phyloP scores from a whole-genome alignment of 2,329 filamentous ascomycete genomes.

The Tolypocladium cylindrosporum region DNA sequence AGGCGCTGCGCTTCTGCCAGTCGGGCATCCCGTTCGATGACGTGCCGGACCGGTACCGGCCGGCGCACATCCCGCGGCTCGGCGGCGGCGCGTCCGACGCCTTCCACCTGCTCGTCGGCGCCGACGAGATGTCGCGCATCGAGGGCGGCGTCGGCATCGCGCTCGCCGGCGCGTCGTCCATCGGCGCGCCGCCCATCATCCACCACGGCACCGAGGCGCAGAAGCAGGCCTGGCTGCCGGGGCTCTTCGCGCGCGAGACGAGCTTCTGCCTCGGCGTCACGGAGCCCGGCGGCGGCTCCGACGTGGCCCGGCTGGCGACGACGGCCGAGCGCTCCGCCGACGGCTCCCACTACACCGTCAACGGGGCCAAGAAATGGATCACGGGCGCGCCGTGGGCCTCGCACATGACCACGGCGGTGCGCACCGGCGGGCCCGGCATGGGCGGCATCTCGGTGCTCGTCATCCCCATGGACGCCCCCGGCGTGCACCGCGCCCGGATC shows the following conservation, averaged over 20 bases:
- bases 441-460: conserved; percentile 47
- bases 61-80: conserved; percentile 14
- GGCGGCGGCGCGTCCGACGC: conserved; percentile 40
- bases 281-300: conserved; percentile 51
- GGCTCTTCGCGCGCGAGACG: conserved; percentile 46
- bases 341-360: conserved; percentile 52
- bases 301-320: conserved; percentile 54
- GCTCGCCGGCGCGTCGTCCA: conserved; percentile 48
- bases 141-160: conserved; percentile 47
- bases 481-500: conserved; percentile 42
- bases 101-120: conserved; percentile 44
- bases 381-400: conserved; percentile 51
- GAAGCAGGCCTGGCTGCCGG: conserved; percentile 45
- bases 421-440: conserved; percentile 44
- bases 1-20: conserved; percentile 23
- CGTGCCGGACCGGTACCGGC: conserved; percentile 26
- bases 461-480: conserved; percentile 38
- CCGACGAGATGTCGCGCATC: conserved; percentile 44
- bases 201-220: conserved; percentile 43
- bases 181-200: conserved; percentile 55
- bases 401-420: conserved; percentile 52
- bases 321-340: conserved; percentile 41
- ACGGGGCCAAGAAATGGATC: conserved; percentile 60
- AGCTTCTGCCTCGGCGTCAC: conserved; percentile 57
- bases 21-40: conserved; percentile 28